Conservation (phyloP, 805 yeast species). For the Kuraishia floccosa region DNA sequence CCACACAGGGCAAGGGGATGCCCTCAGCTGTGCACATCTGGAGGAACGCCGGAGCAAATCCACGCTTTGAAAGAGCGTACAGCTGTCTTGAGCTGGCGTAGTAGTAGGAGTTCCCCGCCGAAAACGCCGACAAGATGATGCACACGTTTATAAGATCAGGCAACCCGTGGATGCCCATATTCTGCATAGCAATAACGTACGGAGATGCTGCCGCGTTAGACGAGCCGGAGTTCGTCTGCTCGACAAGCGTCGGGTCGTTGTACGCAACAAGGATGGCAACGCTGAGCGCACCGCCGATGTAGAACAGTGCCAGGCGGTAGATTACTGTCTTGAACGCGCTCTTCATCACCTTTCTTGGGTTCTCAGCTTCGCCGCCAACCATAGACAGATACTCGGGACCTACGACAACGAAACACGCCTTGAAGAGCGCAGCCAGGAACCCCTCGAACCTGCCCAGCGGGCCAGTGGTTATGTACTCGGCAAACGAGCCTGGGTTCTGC, state of each 20-base stretch:
- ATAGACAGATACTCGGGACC: constrained; percentile 33
- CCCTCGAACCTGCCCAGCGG: constrained; percentile 28
- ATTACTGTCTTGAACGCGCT: constrained; percentile 29
- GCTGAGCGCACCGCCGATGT: constrained; percentile 29
- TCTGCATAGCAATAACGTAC: constrained; percentile 66
- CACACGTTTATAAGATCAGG: constrained; percentile 72
- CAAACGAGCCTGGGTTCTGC: constrained; percentile 28
- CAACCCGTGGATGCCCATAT: constrained; percentile 47
- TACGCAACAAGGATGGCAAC: constrained; percentile 26
- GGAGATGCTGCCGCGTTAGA: constrained; percentile 75
- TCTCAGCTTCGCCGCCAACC: constrained; percentile 30
- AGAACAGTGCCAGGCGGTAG: constrained; percentile 31
- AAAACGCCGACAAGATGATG: constrained; percentile 58
- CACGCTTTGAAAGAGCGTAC: constrained; percentile 58
- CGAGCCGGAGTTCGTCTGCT: constrained; percentile 41
- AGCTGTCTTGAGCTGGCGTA: constrained; percentile 53
- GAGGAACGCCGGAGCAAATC: constrained; percentile 62
- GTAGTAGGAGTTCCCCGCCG: constrained; percentile 74
- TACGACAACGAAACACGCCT: constrained; percentile 26
- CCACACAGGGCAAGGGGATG: constrained; percentile 53
- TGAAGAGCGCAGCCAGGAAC: constrained; percentile 24
- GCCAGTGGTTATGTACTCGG: constrained; percentile 24
- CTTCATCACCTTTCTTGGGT: constrained; percentile 28
- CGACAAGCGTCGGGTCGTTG: constrained; percentile 18
- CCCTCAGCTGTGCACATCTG: constrained; percentile 52